These are phyloP conservation scores for Zarea fungicola DNA, from an alignment of 2,329 filamentous ascomycete genomes.

Conservation along the genomic window DNA sequence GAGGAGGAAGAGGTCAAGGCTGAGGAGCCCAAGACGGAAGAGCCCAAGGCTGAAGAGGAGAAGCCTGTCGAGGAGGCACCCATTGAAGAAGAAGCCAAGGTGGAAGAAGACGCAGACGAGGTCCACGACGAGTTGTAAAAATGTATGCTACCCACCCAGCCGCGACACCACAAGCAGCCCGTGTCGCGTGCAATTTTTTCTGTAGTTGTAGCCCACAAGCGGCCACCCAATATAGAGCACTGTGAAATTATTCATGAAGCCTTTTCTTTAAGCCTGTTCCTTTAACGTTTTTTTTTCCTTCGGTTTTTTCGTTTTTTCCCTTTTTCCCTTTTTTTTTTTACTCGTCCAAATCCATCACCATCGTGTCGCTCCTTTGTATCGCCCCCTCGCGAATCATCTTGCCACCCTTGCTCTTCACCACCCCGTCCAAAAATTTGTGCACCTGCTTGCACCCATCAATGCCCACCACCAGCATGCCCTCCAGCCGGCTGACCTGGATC, in stretches of 20 bases:
- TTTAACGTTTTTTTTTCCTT: too few species aligned
- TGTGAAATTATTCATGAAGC: too few species aligned
- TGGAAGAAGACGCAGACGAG: slow-evolving; percentile 19
- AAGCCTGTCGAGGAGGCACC: slow-evolving; percentile 1
- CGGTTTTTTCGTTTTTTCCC: too few species aligned
- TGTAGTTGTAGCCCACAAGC: not conserved
- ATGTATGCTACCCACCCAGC: not conserved
- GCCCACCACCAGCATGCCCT: slow-evolving; percentile 89
- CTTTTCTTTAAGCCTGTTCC: too few species aligned
- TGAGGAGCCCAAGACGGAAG: slow-evolving; percentile 23
- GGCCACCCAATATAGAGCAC: slow-evolving; percentile 9
- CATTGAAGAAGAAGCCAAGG: not conserved
- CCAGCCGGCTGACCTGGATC: slow-evolving; percentile 73
- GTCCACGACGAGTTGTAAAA: slow-evolving; percentile 47
- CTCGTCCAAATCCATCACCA: slow-evolving; percentile 45
- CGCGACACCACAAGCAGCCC: not conserved
- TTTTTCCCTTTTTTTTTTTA: too few species aligned
- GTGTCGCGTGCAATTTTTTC: not conserved
- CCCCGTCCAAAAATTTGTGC: slow-evolving; percentile 70
- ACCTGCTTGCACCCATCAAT: slow-evolving; percentile 90
- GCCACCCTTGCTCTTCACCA: slow-evolving; percentile 67
- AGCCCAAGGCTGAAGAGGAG: slow-evolving; percentile 18
- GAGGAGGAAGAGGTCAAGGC: slow-evolving; percentile 28
- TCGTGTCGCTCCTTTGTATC: slow-evolving; percentile 42
- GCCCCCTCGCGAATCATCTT: slow-evolving; percentile 56